Evolutionary conservation across 306 rosid genomes (phyloP).

Genomic region (Cucurbita maxima): DNA sequence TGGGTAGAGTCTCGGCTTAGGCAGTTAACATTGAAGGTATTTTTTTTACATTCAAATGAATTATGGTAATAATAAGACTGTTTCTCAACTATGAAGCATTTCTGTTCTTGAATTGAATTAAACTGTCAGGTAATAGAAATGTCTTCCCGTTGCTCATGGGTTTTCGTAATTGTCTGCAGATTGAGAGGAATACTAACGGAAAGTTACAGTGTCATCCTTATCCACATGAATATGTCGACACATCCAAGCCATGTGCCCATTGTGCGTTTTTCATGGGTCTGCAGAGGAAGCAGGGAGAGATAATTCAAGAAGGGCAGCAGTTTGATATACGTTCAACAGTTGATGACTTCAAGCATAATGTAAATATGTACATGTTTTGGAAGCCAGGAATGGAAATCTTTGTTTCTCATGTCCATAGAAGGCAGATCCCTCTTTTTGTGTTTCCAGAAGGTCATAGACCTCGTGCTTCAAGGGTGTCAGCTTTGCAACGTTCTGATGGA

Average conservation of each 20-base stretch:
- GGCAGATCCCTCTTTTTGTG: constrained; percentile 80
- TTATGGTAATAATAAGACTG: not conserved
- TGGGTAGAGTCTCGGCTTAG: constrained; percentile 96
- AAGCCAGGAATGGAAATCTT: constrained; percentile 84
- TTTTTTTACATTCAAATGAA: not conserved
- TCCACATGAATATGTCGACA: constrained; percentile 65
- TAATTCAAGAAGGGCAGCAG: constrained; percentile 91
- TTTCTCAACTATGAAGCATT: not conserved
- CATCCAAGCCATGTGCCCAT: constrained; percentile 68
- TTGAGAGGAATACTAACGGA: constrained; percentile 81
- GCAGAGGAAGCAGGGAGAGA: constrained; percentile 90
- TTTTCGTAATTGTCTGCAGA: constrained; percentile 27
- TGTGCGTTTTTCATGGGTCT: constrained; percentile 95
- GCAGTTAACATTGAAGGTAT: constrained; percentile 74
- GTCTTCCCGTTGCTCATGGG: not conserved
- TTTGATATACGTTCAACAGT: constrained; percentile 92
- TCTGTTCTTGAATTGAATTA: not conserved
- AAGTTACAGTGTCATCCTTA: constrained; percentile 96
- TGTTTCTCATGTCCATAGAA: constrained; percentile 93
- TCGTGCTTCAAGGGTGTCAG: constrained; percentile 37
- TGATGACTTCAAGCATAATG: constrained; percentile 74
- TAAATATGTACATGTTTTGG: constrained; percentile 65
- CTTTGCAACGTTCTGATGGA: constrained; percentile 31
- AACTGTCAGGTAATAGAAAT: constrained; percentile 25
- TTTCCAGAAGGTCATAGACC: constrained; percentile 76